Conservation (phyloP, 1,139 yeast genomes). For the Taphrina pruni region DNA sequence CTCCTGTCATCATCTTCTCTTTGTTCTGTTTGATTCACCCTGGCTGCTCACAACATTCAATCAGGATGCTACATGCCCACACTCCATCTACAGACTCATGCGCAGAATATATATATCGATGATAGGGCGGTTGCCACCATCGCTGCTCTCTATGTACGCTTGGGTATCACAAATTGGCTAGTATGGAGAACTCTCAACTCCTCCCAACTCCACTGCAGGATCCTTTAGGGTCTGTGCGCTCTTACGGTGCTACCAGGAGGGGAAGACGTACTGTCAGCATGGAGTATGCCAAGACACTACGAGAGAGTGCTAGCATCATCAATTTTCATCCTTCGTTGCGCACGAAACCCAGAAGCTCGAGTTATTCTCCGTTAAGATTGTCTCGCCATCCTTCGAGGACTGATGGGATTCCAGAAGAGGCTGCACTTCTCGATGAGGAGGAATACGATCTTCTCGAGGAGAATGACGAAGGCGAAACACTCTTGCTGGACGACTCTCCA, state of each 20-base stretch:
- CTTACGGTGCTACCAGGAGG: slow-evolving; percentile 36
- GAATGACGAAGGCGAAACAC: slow-evolving; percentile 18
- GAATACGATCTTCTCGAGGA: slow-evolving; percentile 33
- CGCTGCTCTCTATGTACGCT: not conserved
- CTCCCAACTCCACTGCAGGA: slow-evolving; percentile 27
- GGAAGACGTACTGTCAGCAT: slow-evolving; percentile 33
- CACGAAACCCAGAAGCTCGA: slow-evolving; percentile 27
- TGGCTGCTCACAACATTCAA: not conserved
- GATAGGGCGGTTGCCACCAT: not conserved
- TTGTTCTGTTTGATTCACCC: not conserved
- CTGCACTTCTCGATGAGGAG: slow-evolving; percentile 29
- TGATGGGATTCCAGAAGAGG: slow-evolving; percentile 6
- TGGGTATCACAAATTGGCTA: not conserved
- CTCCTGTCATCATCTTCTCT: not conserved
- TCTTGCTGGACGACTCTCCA: slow-evolving; percentile 37
- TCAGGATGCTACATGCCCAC: not conserved
- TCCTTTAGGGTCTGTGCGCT: slow-evolving; percentile 35
- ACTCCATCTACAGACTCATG: not conserved
- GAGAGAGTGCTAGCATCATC: slow-evolving; percentile 32
- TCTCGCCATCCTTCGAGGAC: slow-evolving; percentile 11
- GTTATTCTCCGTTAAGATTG: slow-evolving; percentile 13
- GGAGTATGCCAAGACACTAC: slow-evolving; percentile 23
- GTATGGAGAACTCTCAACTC: slow-evolving; percentile 26
- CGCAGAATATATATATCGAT: not conserved
- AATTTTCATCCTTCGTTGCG: slow-evolving; percentile 31